Conservation (phyloP, 2,329 filamentous ascomycete genomes). For the Colletotrichum costaricense region DNA sequence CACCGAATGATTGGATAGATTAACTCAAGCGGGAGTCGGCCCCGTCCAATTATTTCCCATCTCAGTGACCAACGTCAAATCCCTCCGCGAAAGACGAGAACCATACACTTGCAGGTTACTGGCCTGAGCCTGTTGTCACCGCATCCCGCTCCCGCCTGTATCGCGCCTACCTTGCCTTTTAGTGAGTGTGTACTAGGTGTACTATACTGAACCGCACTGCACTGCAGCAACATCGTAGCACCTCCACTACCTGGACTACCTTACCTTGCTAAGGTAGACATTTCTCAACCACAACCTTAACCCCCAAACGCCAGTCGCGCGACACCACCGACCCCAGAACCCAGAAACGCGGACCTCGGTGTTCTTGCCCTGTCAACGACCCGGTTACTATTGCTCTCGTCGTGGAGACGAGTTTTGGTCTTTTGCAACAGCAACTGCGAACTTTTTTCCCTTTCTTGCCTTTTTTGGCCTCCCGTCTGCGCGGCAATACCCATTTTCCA, state of each 20-base stretch:
- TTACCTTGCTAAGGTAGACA: neutral
- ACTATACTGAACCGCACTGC: neutral
- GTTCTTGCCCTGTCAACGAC: neutral
- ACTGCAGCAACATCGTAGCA: slow-evolving; percentile 3
- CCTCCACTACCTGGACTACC: neutral
- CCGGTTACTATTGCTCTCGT: neutral
- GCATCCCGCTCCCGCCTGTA: slow-evolving; percentile 3
- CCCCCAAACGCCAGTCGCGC: slow-evolving; percentile 8
- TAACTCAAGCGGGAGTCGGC: neutral
- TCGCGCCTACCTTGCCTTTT: neutral
- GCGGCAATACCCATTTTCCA: neutral
- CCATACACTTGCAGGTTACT: neutral
- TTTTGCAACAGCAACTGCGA: neutral
- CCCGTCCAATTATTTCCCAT: slow-evolving; percentile 25
- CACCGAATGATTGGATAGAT: slow-evolving; percentile 31
- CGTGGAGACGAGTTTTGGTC: neutral
- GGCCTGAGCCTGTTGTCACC: slow-evolving; percentile 19
- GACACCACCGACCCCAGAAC: neutral
- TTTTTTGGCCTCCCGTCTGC: neutral
- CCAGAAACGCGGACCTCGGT: slow-evolving; percentile 1
- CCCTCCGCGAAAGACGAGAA: slow-evolving; percentile 2
- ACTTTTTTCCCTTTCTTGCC: neutral
- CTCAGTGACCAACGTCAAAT: slow-evolving; percentile 8
- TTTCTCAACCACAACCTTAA: neutral
- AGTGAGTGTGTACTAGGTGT: too few species aligned